Evolutionary conservation across 176 grass and related monocot species (phyloP).

Genomic region (Bromus sterilis): DNA sequence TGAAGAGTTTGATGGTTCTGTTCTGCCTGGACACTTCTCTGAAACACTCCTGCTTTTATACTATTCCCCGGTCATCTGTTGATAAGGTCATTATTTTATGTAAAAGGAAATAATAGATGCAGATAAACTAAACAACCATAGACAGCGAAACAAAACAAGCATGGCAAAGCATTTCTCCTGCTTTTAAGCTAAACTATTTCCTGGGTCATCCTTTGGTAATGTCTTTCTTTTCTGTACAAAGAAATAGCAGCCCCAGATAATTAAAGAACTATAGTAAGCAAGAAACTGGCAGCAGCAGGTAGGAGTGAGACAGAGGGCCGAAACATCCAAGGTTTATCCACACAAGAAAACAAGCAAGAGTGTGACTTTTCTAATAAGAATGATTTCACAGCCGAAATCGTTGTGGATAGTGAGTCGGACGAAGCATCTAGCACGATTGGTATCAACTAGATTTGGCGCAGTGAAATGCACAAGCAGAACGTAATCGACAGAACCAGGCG

Average conservation of each 20-base stretch:
- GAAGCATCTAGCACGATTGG: neutral
- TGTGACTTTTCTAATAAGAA: neutral
- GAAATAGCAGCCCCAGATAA: neutral
- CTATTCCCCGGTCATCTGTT: neutral
- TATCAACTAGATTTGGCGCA: neutral
- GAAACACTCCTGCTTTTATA: neutral
- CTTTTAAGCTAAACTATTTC: neutral
- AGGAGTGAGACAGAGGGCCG: neutral
- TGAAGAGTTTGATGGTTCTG: neutral
- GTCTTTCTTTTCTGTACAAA: neutral
- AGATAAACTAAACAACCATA: neutral
- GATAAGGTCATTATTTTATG: neutral
- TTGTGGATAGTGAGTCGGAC: neutral
- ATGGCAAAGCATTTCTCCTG: neutral
- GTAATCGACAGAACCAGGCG: neutral
- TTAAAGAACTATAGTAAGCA: neutral
- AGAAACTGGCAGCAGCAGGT: neutral
- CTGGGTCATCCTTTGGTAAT: neutral
- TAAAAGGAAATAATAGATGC: neutral
- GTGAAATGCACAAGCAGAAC: neutral
- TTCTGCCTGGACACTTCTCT: constrained; percentile 2
- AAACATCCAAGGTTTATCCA: neutral
- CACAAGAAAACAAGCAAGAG: neutral
- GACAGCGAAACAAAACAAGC: neutral
- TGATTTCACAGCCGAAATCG: neutral